Evolutionary conservation across 2,329 filamentous ascomycete species (phyloP).

Genomic region (Talaromyces verruculosus): DNA sequence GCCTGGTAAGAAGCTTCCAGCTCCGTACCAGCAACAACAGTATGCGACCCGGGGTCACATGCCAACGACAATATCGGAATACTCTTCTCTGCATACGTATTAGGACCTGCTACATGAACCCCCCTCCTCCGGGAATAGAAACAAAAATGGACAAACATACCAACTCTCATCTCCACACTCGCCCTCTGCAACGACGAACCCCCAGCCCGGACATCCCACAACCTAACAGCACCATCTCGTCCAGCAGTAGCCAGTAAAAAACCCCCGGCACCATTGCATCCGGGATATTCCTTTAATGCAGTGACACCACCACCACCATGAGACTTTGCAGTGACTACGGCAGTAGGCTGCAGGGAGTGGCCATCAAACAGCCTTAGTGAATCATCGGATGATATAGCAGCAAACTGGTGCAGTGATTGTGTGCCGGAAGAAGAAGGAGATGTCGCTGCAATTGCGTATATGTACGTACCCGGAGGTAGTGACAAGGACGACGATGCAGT

Average conservation of each 20-base stretch:
- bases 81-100: slow-evolving; percentile 44
- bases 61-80: slow-evolving; percentile 56
- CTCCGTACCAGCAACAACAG: slow-evolving; percentile 58
- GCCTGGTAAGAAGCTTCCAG: slow-evolving; percentile 47
- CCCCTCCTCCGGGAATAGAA: background rate
- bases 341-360: slow-evolving; percentile 34
- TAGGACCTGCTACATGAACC: background rate
- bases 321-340: slow-evolving; percentile 31
- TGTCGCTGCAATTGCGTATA: slow-evolving; percentile 41
- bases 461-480: slow-evolving; percentile 43
- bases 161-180: slow-evolving; percentile 37
- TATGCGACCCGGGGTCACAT: slow-evolving; percentile 47
- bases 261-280: slow-evolving; percentile 24
- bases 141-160: slow-evolving; percentile 26
- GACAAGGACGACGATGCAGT: slow-evolving; percentile 40
- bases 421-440: slow-evolving; percentile 23
- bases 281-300: slow-evolving; percentile 34
- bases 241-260: slow-evolving; percentile 39
- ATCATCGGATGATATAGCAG: slow-evolving; percentile 48
- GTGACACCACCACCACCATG: slow-evolving; percentile 45
- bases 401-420: slow-evolving; percentile 32
- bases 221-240: slow-evolving; percentile 42
- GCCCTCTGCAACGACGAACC: slow-evolving; percentile 28
- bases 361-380: slow-evolving; percentile 46
- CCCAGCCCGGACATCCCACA: slow-evolving; percentile 43